Base-by-base conservation (phyloP, 2,329 filamentous ascomycete species). In the Gnomoniopsis sp. region DNA sequence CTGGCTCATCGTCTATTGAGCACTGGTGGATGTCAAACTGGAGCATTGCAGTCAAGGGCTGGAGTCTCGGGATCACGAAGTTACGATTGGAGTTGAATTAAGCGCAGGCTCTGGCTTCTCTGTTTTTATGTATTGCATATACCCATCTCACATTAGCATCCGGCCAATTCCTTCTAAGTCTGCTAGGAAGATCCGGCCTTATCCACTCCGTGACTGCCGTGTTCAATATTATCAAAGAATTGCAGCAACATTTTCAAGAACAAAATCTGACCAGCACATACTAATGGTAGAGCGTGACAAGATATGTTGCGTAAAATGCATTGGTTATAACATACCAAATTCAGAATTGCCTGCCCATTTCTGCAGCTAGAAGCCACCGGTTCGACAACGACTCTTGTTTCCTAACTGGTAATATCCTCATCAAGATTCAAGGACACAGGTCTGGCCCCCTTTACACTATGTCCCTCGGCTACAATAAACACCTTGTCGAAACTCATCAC, bases 401-500 rank as follows among this genome's bases (percentile, higher is more conserved):
- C 19, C n/a, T n/a, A 44, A 19, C 41, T 12, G 23, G 19, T 17
- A 30, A 11, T 36, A 12, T 44, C 54, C 12, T 38, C 34, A 11
- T 49, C 36, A 15, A 19, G 12, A 22, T 47, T 34, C 23, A 53
- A 53, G 7, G 23, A 17, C 15, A 47, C 3, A 1, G 54, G 60
- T 12, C 4, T 26, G 3, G 54, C 54, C 2, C 58, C 58, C 21
- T 53, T 46, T 23, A 60, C 41, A 1, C 60, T 34, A 2, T 26
- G 30, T 3, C 57, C 54, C 11, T 54, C 43, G 4, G 44, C 34
- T 47, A 60, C 26, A 11, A 55, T 49, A 44, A 59, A 26, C 26
- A 63, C 15, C 12, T 30, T 47, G 22, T 61, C 61, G 30, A 60
- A 61, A 7, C 22, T 21, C 38, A 49, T 22, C 11, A 60, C 53